phyloP scores from a whole-genome alignment of 2,329 filamentous ascomycete genomes.

The Epichloe gansuensis region DNA sequence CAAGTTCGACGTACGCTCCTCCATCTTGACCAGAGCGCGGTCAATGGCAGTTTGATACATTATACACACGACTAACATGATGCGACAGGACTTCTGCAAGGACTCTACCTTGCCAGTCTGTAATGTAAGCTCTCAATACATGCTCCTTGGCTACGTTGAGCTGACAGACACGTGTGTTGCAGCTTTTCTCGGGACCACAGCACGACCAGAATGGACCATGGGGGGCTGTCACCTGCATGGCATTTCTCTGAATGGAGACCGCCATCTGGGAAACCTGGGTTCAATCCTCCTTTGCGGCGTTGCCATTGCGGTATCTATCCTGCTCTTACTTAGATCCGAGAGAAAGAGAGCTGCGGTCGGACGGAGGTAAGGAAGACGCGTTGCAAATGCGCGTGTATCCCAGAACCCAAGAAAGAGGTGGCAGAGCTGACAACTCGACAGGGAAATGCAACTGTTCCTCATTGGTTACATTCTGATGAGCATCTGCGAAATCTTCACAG shows the following conservation, averaged over 20 bases:
- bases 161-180: constrained; percentile 3
- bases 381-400: background rate
- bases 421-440: constrained; percentile 24
- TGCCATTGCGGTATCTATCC: constrained; percentile 55
- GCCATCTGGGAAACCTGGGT: constrained; percentile 74
- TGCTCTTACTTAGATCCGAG: constrained; percentile 70
- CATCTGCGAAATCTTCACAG: constrained; percentile 93
- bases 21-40: background rate
- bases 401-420: background rate
- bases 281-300: constrained; percentile 74
- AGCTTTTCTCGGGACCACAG: constrained; percentile 43
- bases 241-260: constrained; percentile 54
- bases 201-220: constrained; percentile 47
- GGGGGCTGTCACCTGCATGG: constrained; percentile 67
- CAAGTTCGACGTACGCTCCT: constrained; percentile 41
- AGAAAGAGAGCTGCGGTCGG: constrained; percentile 89
- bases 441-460: constrained; percentile 95
- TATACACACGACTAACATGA: constrained; percentile 13
- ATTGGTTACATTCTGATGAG: constrained; percentile 74
- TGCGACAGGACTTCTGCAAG: constrained; percentile 61
- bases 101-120: constrained; percentile 75
- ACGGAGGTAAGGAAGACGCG: constrained; percentile 50
- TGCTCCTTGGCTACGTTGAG: constrained; percentile 1
- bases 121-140: constrained; percentile 49
- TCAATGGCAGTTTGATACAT: background rate